Evolutionary conservation across 2,329 filamentous ascomycete genomes (phyloP).

Genomic region (Chaetothyriales sp.): DNA sequence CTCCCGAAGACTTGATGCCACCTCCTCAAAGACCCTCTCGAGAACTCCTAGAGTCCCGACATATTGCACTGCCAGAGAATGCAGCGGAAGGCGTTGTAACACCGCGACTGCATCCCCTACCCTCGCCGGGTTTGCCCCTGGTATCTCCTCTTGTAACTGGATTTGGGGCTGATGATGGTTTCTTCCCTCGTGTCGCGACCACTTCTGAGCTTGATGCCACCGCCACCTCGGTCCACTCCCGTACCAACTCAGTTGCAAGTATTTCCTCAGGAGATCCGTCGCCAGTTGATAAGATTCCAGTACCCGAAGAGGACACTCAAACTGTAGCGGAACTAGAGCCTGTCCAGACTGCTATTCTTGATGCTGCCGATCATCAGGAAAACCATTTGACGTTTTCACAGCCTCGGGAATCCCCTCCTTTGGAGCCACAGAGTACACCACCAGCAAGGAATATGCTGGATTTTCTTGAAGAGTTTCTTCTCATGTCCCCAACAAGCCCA

Average conservation of each 20-base stretch:
- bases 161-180: slow-evolving; percentile 17
- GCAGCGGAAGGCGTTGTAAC: slow-evolving; percentile 10
- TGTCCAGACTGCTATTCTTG: background rate
- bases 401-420: background rate
- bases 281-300: background rate
- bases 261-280: background rate
- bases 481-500: slow-evolving; percentile 1
- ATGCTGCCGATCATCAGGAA: background rate
- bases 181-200: slow-evolving; percentile 18
- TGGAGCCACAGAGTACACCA: background rate
- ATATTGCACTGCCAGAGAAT: background rate
- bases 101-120: slow-evolving; percentile 25
- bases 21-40: background rate
- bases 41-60: background rate
- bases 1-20: background rate
- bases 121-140: slow-evolving; percentile 26
- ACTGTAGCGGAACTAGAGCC: background rate
- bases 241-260: background rate
- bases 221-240: background rate
- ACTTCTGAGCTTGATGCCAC: slow-evolving; percentile 14
- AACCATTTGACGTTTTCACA: background rate
- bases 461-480: slow-evolving; percentile 8
- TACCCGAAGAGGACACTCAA: background rate
- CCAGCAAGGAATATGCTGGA: slow-evolving; percentile 1
- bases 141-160: slow-evolving; percentile 25